These are phyloP conservation scores for Sicyos edulis DNA, from an alignment of 306 rosid species.

Conservation along the genomic window DNA sequence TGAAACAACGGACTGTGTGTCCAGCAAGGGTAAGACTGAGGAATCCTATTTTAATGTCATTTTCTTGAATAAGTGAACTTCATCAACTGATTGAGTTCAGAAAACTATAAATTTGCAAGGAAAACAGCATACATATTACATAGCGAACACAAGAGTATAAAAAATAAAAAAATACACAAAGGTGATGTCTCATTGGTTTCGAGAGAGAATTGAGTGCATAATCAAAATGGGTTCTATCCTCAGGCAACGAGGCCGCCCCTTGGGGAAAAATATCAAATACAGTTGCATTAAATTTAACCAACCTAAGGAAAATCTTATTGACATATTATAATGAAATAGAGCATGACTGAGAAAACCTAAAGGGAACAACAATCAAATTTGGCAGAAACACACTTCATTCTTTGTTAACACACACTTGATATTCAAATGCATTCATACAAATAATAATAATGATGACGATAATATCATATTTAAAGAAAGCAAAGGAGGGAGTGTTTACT, in stretches of 20 bases:
- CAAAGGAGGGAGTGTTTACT: constrained; percentile 21
- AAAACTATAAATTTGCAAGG: neutral
- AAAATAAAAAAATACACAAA: neutral
- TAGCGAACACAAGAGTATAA: neutral
- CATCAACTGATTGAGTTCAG: neutral
- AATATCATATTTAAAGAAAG: neutral
- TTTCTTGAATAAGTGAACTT: neutral
- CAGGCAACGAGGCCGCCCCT: too few relatives aligned
- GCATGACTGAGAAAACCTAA: neutral
- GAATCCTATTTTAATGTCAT: neutral
- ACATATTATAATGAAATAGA: neutral
- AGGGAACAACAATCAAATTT: neutral
- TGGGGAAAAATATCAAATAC: neutral
- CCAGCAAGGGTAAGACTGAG: neutral
- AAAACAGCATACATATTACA: neutral
- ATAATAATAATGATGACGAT: too few relatives aligned
- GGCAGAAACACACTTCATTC: neutral
- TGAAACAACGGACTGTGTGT: neutral
- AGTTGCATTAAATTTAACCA: neutral
- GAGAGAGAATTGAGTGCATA: neutral
- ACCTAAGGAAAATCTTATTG: neutral
- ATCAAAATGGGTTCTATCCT: too few relatives aligned
- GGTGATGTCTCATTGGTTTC: neutral
- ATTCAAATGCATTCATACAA: neutral
- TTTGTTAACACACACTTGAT: neutral